Conservation (phyloP, 2,329 filamentous ascomycete species). For the Moelleriella libera region DNA sequence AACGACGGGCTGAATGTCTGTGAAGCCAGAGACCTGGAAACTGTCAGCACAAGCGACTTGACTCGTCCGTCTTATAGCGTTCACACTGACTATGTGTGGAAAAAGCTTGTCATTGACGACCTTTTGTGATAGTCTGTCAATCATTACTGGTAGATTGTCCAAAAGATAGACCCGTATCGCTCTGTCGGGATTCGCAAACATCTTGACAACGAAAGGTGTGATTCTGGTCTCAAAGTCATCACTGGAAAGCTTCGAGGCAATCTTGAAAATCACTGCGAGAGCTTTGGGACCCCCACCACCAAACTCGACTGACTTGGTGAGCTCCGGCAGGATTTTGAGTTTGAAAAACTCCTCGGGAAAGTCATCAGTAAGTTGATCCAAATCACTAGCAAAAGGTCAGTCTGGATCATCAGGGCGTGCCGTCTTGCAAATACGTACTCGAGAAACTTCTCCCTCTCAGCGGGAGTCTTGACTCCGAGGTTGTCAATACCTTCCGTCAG, state of each 20-base stretch:
- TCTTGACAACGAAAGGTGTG: conserved; percentile 70
- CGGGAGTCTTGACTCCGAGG: conserved; percentile 72
- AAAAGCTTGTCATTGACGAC: conserved; percentile 94
- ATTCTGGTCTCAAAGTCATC: conserved; percentile 83
- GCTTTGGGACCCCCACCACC: conserved; percentile 90
- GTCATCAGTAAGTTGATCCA: conserved; percentile 79
- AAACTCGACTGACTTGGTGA: conserved; percentile 98
- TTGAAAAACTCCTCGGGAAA: conserved; percentile 98
- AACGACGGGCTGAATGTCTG: conserved; percentile 78
- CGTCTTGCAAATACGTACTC: conserved; percentile 27
- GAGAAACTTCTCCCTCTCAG: conserved; percentile 74
- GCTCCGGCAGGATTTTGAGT: conserved; percentile 85
- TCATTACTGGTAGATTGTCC: conserved; percentile 81
- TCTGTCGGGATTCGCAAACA: conserved; percentile 84
- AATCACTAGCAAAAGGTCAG: conserved; percentile 37
- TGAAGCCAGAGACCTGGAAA: conserved; percentile 74
- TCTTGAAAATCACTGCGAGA: conserved; percentile 78
- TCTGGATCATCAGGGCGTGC: no score
- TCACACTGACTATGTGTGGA: conserved; percentile 63
- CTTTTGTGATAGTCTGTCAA: conserved; percentile 77
- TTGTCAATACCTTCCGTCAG: conserved; percentile 88
- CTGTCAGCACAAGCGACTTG: conserved; percentile 6
- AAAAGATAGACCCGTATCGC: conserved; percentile 83
- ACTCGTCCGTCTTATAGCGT: background rate
- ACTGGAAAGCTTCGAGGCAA: conserved; percentile 69